Percentiles rank a stretch among this genome's conserved stretches.
Conservation (phyloP, 306 rosid genomes). For the Geum urbanum region DNA sequence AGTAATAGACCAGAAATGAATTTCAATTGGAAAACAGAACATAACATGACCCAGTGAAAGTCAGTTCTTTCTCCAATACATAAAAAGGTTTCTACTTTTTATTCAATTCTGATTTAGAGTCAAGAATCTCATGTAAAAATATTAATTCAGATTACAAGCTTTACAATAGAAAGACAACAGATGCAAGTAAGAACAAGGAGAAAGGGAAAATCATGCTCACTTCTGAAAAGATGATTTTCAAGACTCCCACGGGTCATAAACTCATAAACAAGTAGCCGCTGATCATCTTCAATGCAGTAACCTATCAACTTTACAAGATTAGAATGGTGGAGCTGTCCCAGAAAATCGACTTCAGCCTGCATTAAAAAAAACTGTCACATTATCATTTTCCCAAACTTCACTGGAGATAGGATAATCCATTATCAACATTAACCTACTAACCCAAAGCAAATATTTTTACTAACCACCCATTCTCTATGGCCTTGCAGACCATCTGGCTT, state of each 20-base stretch:
- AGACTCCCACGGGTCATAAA: slow-evolving; percentile 98
- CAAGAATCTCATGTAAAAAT: not conserved
- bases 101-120: not conserved
- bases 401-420: slow-evolving; percentile 27
- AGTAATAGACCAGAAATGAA: not conserved
- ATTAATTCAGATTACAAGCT: too few relatives aligned
- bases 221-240: slow-evolving; percentile 93
- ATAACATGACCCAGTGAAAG: not conserved
- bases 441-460: slow-evolving; percentile 73
- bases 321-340: slow-evolving; percentile 96
- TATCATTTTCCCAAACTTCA: slow-evolving; percentile 33
- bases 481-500: slow-evolving; percentile 97
- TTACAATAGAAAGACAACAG: too few relatives aligned
- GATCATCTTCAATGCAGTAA: slow-evolving; percentile 89
- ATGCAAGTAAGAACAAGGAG: slow-evolving; percentile 9
- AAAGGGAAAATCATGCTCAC: slow-evolving; percentile 42
- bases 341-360: slow-evolving; percentile 97
- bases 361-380: slow-evolving; percentile 25
- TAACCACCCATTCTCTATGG: slow-evolving; percentile 99
- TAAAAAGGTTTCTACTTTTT: not conserved
- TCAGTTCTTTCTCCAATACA: not conserved
- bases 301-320: slow-evolving; percentile 95
- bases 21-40: not conserved
- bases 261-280: slow-evolving; percentile 84
- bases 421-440: slow-evolving; percentile 52